Conservation (phyloP, 1,139 yeast species). For the Yamadazyma atmosphaerica region DNA sequence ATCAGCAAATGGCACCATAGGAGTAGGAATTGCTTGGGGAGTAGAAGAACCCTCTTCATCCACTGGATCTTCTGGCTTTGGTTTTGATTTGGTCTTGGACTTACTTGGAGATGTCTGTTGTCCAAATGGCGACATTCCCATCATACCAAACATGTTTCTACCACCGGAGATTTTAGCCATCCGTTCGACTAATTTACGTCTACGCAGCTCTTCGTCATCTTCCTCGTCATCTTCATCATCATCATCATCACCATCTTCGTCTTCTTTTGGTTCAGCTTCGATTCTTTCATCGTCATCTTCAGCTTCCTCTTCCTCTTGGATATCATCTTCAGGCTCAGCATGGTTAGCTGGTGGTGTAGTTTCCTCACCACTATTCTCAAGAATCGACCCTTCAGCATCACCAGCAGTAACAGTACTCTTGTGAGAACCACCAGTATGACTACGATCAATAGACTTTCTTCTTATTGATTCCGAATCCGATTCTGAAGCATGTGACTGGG, state of each 20-base stretch:
- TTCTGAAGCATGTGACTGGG: constrained; percentile 10
- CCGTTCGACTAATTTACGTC: constrained; percentile 81
- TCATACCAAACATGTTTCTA: constrained; percentile 84
- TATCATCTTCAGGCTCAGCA: constrained; percentile 11
- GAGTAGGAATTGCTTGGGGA: constrained; percentile 38
- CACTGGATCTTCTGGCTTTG: constrained; percentile 11
- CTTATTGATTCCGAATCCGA: constrained; percentile 6
- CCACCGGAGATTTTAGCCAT: constrained; percentile 97
- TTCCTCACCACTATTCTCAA: constrained; percentile 6
- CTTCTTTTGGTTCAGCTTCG: neutral
- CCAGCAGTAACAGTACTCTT: constrained; percentile 5
- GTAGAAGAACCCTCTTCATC: constrained; percentile 14
- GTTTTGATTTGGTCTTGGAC: constrained; percentile 17
- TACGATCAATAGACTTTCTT: constrained; percentile 3
- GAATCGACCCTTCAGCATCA: constrained; percentile 3
- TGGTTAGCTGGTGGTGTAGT: constrained; percentile 8
- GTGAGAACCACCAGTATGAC: constrained; percentile 12
- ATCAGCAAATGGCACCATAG: constrained; percentile 30
- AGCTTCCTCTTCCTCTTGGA: constrained; percentile 13
- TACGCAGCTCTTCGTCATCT: constrained; percentile 77
- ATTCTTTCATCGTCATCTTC: constrained; percentile 9
- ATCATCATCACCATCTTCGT: constrained; percentile 16
- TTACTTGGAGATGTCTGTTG: constrained; percentile 24
- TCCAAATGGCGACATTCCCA: constrained; percentile 56
- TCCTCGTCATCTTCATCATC: constrained; percentile 24